Conservation (phyloP, 78 protist genomes). For the Dictyostelium firmibasis region DNA sequence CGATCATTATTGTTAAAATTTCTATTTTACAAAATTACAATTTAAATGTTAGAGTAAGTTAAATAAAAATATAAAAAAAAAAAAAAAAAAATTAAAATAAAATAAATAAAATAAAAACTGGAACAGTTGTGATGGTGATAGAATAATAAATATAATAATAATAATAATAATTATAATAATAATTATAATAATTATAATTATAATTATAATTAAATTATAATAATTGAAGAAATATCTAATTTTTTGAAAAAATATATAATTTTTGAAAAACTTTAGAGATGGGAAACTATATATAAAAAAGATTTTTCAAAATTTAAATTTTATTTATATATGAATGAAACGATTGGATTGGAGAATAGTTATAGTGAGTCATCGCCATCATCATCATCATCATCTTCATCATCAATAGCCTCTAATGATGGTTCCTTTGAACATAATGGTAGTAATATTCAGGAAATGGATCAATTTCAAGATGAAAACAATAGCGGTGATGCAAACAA, state of each 20-base stretch:
- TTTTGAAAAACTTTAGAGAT: too few species aligned
- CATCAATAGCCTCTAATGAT: neutral
- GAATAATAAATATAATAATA: too few species aligned
- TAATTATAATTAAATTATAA: too few species aligned
- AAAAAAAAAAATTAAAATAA: neutral
- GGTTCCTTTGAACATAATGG: neutral
- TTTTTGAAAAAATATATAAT: too few species aligned
- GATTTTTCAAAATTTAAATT: slow-evolving; percentile 9
- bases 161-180: neutral
- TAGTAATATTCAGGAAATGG: neutral
- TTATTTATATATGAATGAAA: slow-evolving; percentile 3
- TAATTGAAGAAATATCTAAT: neutral
- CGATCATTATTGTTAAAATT: slow-evolving; percentile 39
- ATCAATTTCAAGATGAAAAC: neutral
- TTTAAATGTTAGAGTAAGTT: slow-evolving; percentile 33
- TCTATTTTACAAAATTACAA: slow-evolving; percentile 40
- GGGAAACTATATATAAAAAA: slow-evolving; percentile 29
- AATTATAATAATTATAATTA: too few species aligned
- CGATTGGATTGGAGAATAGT: neutral
- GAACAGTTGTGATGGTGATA: too few species aligned
- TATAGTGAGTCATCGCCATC: neutral
- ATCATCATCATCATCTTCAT: neutral
- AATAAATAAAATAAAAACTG: neutral
- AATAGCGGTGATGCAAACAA: neutral
- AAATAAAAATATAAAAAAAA: neutral